phyloP scores from a whole-genome alignment of 306 rosid genomes.

The Adenanthera pavonina region DNA sequence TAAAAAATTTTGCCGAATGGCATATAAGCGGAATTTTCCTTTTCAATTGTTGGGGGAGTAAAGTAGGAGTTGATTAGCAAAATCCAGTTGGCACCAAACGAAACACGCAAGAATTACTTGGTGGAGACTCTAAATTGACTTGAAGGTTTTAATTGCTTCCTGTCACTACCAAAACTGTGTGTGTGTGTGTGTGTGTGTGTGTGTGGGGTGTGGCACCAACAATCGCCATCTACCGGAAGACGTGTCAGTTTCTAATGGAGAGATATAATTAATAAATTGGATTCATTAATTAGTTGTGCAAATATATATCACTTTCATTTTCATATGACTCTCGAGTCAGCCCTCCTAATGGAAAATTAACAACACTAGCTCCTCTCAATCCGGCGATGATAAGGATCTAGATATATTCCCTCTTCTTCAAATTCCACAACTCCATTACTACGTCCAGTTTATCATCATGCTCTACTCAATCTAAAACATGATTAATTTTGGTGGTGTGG shows the following conservation, averaged over 20 bases:
- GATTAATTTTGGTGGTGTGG: too few species aligned
- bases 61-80: neutral
- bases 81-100: constrained; percentile 23
- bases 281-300: neutral
- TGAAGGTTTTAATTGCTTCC: constrained; percentile 4
- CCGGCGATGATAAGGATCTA: constrained; percentile 32
- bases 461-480: too few species aligned
- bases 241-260: neutral
- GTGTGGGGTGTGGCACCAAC: neutral
- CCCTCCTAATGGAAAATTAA: constrained; percentile 5
- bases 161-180: constrained; percentile 6
- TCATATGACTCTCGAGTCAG: constrained; percentile 25
- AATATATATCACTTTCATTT: constrained; percentile 24
- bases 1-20: too few species aligned
- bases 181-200: neutral
- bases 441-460: too few species aligned
- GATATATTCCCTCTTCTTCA: neutral
- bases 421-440: too few species aligned
- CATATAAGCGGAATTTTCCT: too few species aligned
- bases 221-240: neutral
- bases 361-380: constrained; percentile 31
- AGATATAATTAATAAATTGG: neutral
- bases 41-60: too few species aligned
- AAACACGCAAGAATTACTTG: neutral
- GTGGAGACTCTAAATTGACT: constrained; percentile 19